phyloP scores from a whole-genome alignment of 257 asterid genomes.

The Cordia subcordata region DNA sequence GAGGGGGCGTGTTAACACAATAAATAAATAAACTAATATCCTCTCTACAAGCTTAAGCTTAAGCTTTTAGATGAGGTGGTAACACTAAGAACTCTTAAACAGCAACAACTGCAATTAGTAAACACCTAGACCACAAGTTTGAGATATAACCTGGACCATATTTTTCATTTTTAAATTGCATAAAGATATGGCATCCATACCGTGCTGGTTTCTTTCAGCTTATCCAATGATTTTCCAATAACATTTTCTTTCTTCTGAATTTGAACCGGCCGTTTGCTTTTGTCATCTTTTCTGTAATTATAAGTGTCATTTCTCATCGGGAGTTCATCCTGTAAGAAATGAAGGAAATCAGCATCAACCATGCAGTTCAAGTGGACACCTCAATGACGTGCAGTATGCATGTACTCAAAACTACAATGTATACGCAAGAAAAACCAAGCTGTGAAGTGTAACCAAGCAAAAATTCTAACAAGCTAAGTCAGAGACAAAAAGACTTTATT shows the following conservation, averaged over 20 bases:
- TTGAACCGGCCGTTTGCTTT: constrained; percentile 35
- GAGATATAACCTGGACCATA: no score
- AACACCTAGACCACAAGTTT: no score
- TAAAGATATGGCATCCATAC: constrained; percentile 29
- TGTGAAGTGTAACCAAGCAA: no score
- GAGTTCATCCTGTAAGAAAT: constrained; percentile 56
- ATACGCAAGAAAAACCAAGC: no score
- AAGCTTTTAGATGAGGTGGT: no score
- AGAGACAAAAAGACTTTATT: no score
- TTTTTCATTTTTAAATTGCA: not conserved
- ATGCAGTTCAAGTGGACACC: not conserved
- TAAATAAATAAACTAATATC: no score
- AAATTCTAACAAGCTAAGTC: no score
- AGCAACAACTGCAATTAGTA: no score
- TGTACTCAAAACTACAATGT: not conserved
- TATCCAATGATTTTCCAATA: constrained; percentile 74
- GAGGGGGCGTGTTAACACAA: no score
- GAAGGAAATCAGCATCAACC: not conserved
- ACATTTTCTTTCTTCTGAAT: constrained; percentile 64
- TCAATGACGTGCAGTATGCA: not conserved
- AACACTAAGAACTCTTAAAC: no score
- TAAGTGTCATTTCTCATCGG: constrained; percentile 42
- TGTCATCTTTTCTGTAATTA: constrained; percentile 29
- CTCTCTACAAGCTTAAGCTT: no score
- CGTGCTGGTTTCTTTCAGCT: constrained; percentile 88